phyloP scores from a whole-genome alignment of 805 yeast species.

The Tetrapisispora iriomotensis region DNA sequence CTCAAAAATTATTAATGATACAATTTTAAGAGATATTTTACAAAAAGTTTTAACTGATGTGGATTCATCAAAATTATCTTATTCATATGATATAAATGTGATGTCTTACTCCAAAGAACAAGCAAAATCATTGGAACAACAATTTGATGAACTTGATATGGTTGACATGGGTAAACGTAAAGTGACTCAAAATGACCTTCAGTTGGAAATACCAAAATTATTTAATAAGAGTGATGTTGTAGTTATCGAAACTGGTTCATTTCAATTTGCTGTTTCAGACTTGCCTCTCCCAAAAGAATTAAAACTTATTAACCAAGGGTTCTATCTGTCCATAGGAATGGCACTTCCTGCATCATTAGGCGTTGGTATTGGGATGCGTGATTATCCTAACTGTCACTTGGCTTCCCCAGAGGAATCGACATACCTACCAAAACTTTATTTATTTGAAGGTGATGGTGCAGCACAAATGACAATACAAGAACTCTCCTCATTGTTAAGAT shows the following conservation, averaged over 20 bases:
- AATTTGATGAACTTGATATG: constrained; percentile 12
- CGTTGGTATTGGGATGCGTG: constrained; percentile 61
- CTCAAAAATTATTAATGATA: constrained; percentile 27
- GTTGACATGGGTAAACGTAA: constrained; percentile 18
- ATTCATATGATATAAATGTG: constrained; percentile 12
- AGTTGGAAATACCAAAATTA: constrained; percentile 33
- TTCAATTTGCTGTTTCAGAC: constrained; percentile 69
- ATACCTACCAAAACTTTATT: constrained; percentile 45
- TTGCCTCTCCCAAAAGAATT: constrained; percentile 47
- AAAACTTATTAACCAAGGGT: constrained; percentile 53
- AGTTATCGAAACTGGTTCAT: constrained; percentile 77
- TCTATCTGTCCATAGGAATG: constrained; percentile 80
- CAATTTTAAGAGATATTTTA: constrained; percentile 44
- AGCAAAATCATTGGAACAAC: not conserved
- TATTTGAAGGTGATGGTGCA: constrained; percentile 88
- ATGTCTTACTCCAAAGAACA: constrained; percentile 17
- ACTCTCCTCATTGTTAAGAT: constrained; percentile 51
- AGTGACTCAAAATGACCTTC: constrained; percentile 40
- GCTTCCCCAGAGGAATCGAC: constrained; percentile 14
- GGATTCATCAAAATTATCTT: constrained; percentile 22
- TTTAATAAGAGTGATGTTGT: constrained; percentile 57
- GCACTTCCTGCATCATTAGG: constrained; percentile 85
- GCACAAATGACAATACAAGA: constrained; percentile 94
- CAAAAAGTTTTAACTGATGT: constrained; percentile 33
- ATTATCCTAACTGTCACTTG: constrained; percentile 28